phyloP scores from a whole-genome alignment of 768 basidiomycete species.

The Naganishia onofrii region DNA sequence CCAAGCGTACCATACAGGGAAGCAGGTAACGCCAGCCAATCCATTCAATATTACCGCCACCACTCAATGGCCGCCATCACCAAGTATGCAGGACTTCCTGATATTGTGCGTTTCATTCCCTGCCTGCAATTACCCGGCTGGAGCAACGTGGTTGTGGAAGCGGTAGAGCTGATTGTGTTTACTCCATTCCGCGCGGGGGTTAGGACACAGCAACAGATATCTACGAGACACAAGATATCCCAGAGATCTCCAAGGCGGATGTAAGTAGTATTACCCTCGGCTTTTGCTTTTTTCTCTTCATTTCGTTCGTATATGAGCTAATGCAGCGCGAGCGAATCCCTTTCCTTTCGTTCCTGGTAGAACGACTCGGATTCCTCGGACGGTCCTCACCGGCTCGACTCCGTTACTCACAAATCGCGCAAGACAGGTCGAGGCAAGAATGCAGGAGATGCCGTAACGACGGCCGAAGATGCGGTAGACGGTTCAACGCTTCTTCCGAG shows the following conservation, averaged over 20 bases:
- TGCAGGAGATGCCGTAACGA: not conserved
- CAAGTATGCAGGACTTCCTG: conserved; percentile 50
- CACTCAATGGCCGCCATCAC: not conserved
- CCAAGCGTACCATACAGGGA: too few species aligned
- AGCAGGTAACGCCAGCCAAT: too few species aligned
- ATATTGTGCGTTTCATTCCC: conserved; percentile 41
- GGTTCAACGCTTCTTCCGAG: conserved; percentile 35
- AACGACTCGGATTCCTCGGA: conserved; percentile 35
- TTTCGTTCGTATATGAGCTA: too few species aligned
- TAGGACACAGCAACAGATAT: conserved; percentile 52
- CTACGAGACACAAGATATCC: conserved; percentile 51
- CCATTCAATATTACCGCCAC: too few species aligned
- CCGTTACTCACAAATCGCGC: conserved; percentile 1
- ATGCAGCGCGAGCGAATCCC: too few species aligned
- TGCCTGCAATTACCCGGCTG: too few species aligned
- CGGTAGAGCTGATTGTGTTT: not conserved
- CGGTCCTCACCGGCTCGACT: conserved; percentile 28
- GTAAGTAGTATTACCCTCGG: conserved; percentile 31
- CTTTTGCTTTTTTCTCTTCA: not conserved
- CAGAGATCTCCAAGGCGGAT: conserved; percentile 36
- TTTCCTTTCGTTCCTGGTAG: too few species aligned
- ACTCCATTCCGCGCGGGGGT: not conserved
- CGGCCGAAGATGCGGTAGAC: conserved; percentile 39
- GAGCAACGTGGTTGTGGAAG: too few species aligned
- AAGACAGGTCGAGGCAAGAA: not conserved